phyloP scores from a whole-genome alignment of 805 yeast species.

The Saturnispora ahearnii region DNA sequence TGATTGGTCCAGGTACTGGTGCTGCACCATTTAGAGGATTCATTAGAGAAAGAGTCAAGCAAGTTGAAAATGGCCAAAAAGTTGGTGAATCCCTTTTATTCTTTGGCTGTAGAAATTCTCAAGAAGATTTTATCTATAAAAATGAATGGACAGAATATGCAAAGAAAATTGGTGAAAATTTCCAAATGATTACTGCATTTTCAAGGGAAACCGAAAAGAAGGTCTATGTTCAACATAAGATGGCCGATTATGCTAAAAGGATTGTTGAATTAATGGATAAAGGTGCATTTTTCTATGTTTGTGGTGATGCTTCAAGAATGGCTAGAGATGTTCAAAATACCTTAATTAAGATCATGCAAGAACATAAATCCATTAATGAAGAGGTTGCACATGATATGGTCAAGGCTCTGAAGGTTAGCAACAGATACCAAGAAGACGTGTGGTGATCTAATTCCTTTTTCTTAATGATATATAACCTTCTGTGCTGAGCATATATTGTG shows the following conservation, averaged over 20 bases:
- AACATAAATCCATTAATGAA: constrained; percentile 34
- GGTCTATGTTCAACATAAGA: constrained; percentile 79
- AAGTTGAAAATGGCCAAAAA: constrained; percentile 62
- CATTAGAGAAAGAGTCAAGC: constrained; percentile 55
- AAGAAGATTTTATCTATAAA: constrained; percentile 74
- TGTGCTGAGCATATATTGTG: constrained; percentile 1
- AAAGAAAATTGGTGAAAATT: constrained; percentile 68
- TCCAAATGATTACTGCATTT: constrained; percentile 49
- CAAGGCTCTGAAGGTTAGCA: constrained; percentile 65
- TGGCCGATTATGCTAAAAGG: constrained; percentile 38
- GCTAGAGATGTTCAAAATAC: constrained; percentile 78
- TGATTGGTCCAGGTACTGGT: constrained; percentile 96
- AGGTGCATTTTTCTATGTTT: constrained; percentile 83
- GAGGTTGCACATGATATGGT: constrained; percentile 60
- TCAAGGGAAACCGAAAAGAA: constrained; percentile 54
- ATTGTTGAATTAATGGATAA: constrained; percentile 37
- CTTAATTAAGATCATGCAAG: constrained; percentile 49
- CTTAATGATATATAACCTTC: background rate
- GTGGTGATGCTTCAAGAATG: constrained; percentile 92
- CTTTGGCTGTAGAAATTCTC: constrained; percentile 77
- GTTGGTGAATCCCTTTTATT: constrained; percentile 65
- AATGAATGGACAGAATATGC: constrained; percentile 83
- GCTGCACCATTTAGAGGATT: constrained; percentile 95
- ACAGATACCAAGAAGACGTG: constrained; percentile 91
- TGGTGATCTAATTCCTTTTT: constrained; percentile 48